phyloP scores from a whole-genome alignment of 768 basidiomycete genomes.

The Pisolithus albus region DNA sequence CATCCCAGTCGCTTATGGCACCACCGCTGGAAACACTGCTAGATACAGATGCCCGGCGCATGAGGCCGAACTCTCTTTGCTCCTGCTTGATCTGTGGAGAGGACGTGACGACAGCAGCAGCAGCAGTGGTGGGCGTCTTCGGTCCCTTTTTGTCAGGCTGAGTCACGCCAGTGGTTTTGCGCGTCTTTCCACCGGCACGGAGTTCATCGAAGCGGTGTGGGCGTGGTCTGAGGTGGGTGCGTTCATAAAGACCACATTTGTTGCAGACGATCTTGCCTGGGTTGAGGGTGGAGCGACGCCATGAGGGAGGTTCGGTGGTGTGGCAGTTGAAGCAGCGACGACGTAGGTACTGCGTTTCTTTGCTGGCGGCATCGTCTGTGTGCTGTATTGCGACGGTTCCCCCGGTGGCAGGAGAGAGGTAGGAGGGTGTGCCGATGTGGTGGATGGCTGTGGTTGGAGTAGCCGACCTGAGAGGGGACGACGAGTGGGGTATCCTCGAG shows the following conservation, averaged over 20 bases:
- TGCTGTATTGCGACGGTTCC: constrained; percentile 61
- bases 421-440: constrained; percentile 27
- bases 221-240: constrained; percentile 76
- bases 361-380: constrained; percentile 85
- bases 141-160: constrained; percentile 27
- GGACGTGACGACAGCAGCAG: constrained; percentile 33
- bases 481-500: constrained; percentile 56
- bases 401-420: constrained; percentile 37
- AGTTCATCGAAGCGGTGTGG: constrained; percentile 85
- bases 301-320: constrained; percentile 83
- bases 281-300: constrained; percentile 83
- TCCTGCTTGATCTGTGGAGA: constrained; percentile 56
- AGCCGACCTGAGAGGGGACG: constrained; percentile 53
- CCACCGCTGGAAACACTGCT: constrained; percentile 46
- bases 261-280: constrained; percentile 93
- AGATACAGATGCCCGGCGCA: constrained; percentile 58
- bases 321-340: constrained; percentile 88
- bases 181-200: constrained; percentile 77
- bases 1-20: constrained; percentile 72
- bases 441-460: constrained; percentile 22
- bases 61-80: constrained; percentile 43
- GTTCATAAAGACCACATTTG: constrained; percentile 88
- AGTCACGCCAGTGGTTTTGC: constrained; percentile 35
- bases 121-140: constrained; percentile 31
- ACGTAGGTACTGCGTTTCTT: constrained; percentile 87